Evolutionary conservation across 495 filamentous ascomycete species (phyloP).

Genomic region (Cenococcum geophilum): DNA sequence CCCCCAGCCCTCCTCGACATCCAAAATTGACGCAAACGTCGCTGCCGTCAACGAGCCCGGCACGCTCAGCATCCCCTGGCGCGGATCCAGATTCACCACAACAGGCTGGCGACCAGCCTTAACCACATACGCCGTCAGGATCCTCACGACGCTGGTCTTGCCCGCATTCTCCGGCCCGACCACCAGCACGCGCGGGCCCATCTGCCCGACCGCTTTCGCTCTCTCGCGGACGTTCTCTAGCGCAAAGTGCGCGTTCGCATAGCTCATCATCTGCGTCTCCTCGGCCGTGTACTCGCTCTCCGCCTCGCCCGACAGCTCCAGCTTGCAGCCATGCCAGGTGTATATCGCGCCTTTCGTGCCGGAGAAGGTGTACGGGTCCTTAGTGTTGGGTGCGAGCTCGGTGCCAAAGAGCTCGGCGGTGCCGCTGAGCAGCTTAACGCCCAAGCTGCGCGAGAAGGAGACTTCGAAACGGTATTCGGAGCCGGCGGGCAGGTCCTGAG

Average conservation of each 20-base stretch:
- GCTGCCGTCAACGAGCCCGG: conserved; percentile 81
- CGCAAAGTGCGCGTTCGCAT: conserved; percentile 82
- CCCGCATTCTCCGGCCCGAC: conserved; percentile 75
- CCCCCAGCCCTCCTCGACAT: conserved; percentile 87
- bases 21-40: conserved; percentile 75
- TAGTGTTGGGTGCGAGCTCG: conserved; percentile 69
- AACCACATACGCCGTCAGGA: conserved; percentile 74
- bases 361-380: conserved; percentile 67
- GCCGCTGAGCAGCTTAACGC: conserved; percentile 60
- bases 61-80: conserved; percentile 76
- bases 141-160: conserved; percentile 79
- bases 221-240: conserved; percentile 61
- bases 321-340: conserved; percentile 80
- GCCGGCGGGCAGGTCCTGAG: conserved; percentile 36
- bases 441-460: conserved; percentile 46
- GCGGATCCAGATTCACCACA: conserved; percentile 79
- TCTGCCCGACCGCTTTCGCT: conserved; percentile 32
- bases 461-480: conserved; percentile 93
- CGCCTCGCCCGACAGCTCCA: conserved; percentile 65
- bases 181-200: conserved; percentile 75
- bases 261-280: conserved; percentile 76
- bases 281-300: conserved; percentile 72
- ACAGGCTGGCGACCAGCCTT: conserved; percentile 70
- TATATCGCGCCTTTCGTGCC: conserved; percentile 81
- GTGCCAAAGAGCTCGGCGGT: conserved; percentile 94